phyloP scores from a whole-genome alignment of 106 monocot species.

The Dioscorea zingiberensis region DNA sequence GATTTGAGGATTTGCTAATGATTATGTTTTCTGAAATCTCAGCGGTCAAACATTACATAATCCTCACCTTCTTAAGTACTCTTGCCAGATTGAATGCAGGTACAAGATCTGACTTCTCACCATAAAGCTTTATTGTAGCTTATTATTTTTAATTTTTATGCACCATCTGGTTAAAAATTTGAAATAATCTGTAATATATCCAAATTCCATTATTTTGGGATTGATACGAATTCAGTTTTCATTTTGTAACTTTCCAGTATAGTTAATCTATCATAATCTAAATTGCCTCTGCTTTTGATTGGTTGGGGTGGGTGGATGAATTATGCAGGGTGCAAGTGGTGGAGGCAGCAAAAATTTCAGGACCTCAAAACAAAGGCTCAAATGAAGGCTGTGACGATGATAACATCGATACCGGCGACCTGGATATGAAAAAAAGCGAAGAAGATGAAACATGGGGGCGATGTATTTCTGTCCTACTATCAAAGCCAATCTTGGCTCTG shows the following conservation, averaged over 20 bases:
- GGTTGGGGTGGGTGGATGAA: background rate
- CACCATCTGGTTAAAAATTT: background rate
- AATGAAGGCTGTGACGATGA: slow-evolving; percentile 5
- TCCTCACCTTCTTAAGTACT: slow-evolving; percentile 79
- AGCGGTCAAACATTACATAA: slow-evolving; percentile 77
- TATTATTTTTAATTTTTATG: background rate
- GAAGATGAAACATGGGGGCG: slow-evolving; percentile 20
- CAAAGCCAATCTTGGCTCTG: slow-evolving; percentile 76
- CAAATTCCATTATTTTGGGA: background rate
- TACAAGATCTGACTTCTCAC: slow-evolving; percentile 5
- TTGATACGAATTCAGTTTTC: background rate
- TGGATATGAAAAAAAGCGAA: background rate
- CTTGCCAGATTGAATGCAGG: slow-evolving; percentile 93
- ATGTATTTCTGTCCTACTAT: slow-evolving; percentile 57
- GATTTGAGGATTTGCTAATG: slow-evolving; percentile 3
- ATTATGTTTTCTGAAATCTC: slow-evolving; percentile 19
- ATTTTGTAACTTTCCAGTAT: background rate
- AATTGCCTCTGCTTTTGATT: too few relatives aligned
- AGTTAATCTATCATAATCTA: background rate
- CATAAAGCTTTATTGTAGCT: background rate
- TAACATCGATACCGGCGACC: background rate
- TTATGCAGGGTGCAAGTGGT: slow-evolving; percentile 57
- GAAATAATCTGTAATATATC: background rate
- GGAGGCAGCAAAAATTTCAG: slow-evolving; percentile 47
- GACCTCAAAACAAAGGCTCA: slow-evolving; percentile 1